Conservation (phyloP, 805 yeast species). For the Candida schatavii region DNA sequence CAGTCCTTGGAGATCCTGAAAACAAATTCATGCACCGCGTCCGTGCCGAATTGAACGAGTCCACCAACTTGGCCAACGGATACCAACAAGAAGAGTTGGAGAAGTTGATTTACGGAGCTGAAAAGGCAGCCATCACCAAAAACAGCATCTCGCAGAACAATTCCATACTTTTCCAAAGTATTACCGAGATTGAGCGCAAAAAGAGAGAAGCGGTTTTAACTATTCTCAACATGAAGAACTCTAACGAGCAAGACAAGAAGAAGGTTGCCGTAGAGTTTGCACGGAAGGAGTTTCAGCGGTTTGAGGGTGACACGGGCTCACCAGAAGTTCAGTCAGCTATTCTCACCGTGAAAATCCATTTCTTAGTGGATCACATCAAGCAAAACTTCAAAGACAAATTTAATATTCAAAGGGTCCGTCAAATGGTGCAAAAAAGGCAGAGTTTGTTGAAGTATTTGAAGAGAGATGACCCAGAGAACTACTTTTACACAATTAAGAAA, state of each 20-base stretch:
- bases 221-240: conserved; percentile 70
- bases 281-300: conserved; percentile 72
- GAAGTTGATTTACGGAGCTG: conserved; percentile 73
- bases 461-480: conserved; percentile 72
- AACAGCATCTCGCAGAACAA: conserved; percentile 22
- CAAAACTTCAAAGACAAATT: conserved; percentile 69
- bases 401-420: conserved; percentile 69
- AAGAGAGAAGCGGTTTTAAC: conserved; percentile 70
- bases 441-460: conserved; percentile 78
- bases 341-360: conserved; percentile 75
- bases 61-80: conserved; percentile 58
- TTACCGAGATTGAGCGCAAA: conserved; percentile 39
- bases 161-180: conserved; percentile 25
- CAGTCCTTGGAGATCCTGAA: conserved; percentile 72
- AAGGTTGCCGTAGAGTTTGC: conserved; percentile 65
- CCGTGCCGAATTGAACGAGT: conserved; percentile 63
- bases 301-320: conserved; percentile 90
- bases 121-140: conserved; percentile 51
- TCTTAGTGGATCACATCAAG: conserved; percentile 67
- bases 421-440: conserved; percentile 88
- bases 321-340: conserved; percentile 96
- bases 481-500: conserved; percentile 82
- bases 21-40: conserved; percentile 70
- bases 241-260: conserved; percentile 55
- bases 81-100: conserved; percentile 66